Base-by-base conservation (phyloP, 139 green algal genomes). In the Pseudopediastrum boryanum region DNA sequence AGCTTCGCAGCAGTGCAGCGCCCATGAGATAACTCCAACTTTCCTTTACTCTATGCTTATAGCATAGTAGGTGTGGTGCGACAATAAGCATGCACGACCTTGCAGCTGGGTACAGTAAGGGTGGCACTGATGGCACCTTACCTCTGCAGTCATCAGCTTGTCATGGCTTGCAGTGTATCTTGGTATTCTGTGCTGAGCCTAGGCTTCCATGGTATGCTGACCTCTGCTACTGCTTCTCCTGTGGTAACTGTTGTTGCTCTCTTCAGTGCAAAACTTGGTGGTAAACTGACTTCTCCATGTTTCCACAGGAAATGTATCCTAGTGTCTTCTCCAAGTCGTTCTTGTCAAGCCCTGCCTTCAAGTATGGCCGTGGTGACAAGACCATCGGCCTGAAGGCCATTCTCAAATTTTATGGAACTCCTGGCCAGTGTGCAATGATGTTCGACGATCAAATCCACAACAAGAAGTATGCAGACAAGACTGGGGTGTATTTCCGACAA, bases 241-340 rank as follows among this genome's bases (percentile, higher is more conserved):
- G 16, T 16, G 29, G 21, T n/a, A n/a, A n/a, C 67, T 41, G 1
- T 36, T 10, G n/a, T 27, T 59, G 21, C 16, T 81, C 46, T 41
- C 71, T 25, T 77, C 61, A 48, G 4, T 44, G 13, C 36, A 2
- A 12, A 35, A 25, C n/a, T 43, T 70, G 38, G 33, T 46, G 51
- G 13, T 63, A 48, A 33, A 38, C 39, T 5, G 33, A 42, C 31
- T 64, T 42, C 16, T 41, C 23, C 2, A 16, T 25, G 33, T 25
- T 43, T 61, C n/a, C 85, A 91, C 58, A 29, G 42, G 9, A 71
- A 86, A 46, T 85, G 95, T 44, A 78, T 84, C 29, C 86, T 71
- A 90, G 94, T 16, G 66, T 91, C 6, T 64, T 89, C 48, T 88
- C 86, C 36, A 95, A 94, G 81, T 85, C 74, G 51, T 84, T 90